Evolutionary conservation across 345 rosid species (phyloP), one percentile per base, ranked within the genome.

Genomic region (Leavenworthia alabamica): DNA sequence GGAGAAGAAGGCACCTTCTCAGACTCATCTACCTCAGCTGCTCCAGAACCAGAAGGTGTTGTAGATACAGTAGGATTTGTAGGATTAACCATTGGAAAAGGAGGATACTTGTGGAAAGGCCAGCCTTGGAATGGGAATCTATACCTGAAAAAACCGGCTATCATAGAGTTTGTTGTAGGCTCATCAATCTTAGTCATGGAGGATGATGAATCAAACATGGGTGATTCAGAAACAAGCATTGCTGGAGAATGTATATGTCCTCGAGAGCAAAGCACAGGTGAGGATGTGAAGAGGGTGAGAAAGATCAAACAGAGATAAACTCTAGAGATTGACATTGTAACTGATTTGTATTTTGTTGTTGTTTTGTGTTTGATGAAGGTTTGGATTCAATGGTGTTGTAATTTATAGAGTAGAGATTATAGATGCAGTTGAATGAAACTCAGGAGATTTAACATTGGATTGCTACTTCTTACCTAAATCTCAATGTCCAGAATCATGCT

Each of bases 21-120:
- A 9, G 72, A 11, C 16, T 59, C 51, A 3, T 60, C 66, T 65
- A 41, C 62, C 32, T 33, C 75, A 32, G 44, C 59, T 2, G 70
- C 41, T 64, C 71, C 72, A 36, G 75, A 13, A 47, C n/a, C n/a
- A n/a, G n/a, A n/a, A n/a, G n/a, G n/a, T n/a, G n/a, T n/a, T n/a
- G n/a, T n/a, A n/a, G n/a, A n/a, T n/a, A n/a, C n/a, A n/a, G 71
- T n/a, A 0, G 76, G 72, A 15, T 50, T 33, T 32, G 32, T 15
- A 37, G n/a, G n/a, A n/a, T 40, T 70, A 11, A 4, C 45, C 36
- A 31, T 50, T 15, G 76, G 72, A 2, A 33, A 58, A 66, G 76
- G 72, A 60, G 33, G 26, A 67, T 51, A 46, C 68, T 60, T 72
- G 66, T 66, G 72, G 57, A 72, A 60, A 52, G 76, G 72, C 76